A percentile compares a stretch with the other conserved stretches of the same genome.
Conservation (phyloP, 1,284 basidiomycete genomes). For the Tylopilus sp. region DNA sequence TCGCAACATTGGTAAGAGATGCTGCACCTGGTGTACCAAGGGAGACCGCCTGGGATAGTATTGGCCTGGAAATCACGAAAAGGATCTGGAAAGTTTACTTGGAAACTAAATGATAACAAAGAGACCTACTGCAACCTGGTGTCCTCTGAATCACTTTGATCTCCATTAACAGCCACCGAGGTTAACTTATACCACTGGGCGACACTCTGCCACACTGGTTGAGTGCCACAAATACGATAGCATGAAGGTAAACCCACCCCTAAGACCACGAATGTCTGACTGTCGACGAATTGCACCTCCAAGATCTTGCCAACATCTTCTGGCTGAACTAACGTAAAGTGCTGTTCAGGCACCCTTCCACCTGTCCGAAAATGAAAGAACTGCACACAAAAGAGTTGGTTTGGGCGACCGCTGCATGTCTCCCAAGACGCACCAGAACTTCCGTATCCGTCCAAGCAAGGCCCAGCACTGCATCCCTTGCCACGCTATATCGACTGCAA, state of each 20-base stretch:
- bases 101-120: not conserved
- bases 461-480: constrained; percentile 23
- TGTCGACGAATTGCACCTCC: constrained; percentile 24
- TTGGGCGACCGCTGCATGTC: no score
- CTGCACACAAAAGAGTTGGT: constrained; percentile 5
- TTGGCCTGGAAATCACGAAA: constrained; percentile 12
- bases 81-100: constrained; percentile 9
- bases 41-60: constrained; percentile 4
- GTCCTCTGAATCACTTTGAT: constrained; percentile 9
- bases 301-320: constrained; percentile 20
- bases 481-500: constrained; percentile 20
- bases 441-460: constrained; percentile 30
- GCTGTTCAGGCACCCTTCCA: not conserved
- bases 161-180: constrained; percentile 14
- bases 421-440: constrained; percentile 21
- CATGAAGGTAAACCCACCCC: constrained; percentile 19
- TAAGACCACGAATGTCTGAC: constrained; percentile 23
- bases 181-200: constrained; percentile 25
- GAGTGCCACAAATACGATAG: constrained; percentile 3
- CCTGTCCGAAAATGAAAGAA: constrained; percentile 23
- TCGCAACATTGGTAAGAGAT: constrained; percentile 11
- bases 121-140: constrained; percentile 23
- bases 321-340: constrained; percentile 15
- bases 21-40: constrained; percentile 5
- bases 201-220: constrained; percentile 11